Conservation (phyloP, 495 filamentous ascomycete genomes). For the Neurospora sp. region DNA sequence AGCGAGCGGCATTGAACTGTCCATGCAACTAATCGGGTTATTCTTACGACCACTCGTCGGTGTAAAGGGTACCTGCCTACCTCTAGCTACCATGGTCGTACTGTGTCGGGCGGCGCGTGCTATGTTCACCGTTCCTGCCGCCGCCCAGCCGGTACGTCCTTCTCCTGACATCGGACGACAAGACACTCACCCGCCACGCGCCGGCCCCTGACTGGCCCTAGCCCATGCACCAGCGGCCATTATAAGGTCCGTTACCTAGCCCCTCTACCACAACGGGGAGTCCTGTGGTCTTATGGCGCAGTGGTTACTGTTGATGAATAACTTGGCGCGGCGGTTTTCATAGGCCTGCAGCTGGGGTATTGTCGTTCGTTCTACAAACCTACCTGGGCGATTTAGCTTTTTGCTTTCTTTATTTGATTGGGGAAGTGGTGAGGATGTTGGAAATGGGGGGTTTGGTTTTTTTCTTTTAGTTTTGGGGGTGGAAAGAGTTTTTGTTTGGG, state of each 20-base stretch:
- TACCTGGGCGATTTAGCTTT: not conserved
- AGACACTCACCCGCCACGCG: not conserved
- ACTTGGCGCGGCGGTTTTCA: no score
- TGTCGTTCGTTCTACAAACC: not conserved
- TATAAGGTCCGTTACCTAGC: not conserved
- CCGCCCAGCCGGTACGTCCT: not conserved
- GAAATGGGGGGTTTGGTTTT: no score
- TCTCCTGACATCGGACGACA: not conserved
- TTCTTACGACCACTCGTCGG: not conserved
- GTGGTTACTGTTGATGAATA: not conserved
- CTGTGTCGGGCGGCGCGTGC: no score
- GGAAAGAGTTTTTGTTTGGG: not conserved
- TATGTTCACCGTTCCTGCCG: no score
- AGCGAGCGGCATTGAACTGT: not conserved
- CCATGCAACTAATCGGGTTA: not conserved
- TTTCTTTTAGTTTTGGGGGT: not conserved
- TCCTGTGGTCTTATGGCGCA: not conserved
- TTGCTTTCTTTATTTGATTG: not conserved
- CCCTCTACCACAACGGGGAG: not conserved
- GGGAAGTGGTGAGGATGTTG: not conserved
- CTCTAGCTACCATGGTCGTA: not conserved
- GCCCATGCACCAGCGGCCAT: not conserved
- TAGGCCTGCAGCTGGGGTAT: no score
- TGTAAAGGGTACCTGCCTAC: not conserved
- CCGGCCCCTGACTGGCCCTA: not conserved